Evolutionary conservation across 495 filamentous ascomycete genomes (phyloP).

Genomic region (Daldinia grandis): DNA sequence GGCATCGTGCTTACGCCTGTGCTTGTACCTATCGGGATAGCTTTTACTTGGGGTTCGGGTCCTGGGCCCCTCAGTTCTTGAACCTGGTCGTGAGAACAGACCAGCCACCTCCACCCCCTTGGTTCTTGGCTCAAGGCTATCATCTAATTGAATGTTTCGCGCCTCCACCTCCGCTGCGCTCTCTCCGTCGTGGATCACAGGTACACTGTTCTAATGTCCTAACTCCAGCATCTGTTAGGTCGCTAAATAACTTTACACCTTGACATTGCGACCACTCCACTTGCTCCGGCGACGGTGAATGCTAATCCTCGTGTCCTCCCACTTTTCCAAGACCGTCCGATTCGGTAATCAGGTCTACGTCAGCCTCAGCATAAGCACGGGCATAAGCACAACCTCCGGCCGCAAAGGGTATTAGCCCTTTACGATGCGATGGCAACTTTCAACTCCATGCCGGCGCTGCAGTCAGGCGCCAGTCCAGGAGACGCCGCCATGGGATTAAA

Average conservation of each 20-base stretch:
- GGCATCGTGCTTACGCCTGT: slow-evolving; percentile 12
- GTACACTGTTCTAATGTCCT: slow-evolving; percentile 1
- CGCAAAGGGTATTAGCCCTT: slow-evolving; percentile 37
- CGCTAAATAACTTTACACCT: not conserved
- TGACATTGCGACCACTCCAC: slow-evolving; percentile 26
- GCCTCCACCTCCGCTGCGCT: slow-evolving; percentile 20
- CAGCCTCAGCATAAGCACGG: slow-evolving; percentile 6
- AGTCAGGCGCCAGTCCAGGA: slow-evolving; percentile 47
- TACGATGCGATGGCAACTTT: slow-evolving; percentile 60
- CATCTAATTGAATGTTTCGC: slow-evolving; percentile 29
- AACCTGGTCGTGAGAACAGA: slow-evolving; percentile 4
- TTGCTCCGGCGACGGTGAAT: slow-evolving; percentile 14
- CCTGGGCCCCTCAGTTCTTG: not conserved
- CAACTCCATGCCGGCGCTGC: slow-evolving; percentile 57
- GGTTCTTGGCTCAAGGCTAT: not conserved
- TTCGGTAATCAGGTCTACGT: not conserved
- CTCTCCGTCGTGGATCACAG: slow-evolving; percentile 6
- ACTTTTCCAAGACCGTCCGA: not conserved
- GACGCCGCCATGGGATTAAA: slow-evolving; percentile 53
- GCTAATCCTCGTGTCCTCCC: not conserved
- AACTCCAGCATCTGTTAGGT: slow-evolving; percentile 8
- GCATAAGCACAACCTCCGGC: slow-evolving; percentile 2
- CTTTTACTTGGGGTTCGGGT: not conserved
- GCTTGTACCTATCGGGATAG: not conserved
- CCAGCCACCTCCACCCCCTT: slow-evolving; percentile 28